Evolutionary conservation across 2,329 filamentous ascomycete genomes (phyloP), one percentile per base, ranked within the genome.

Genomic region (Aureobasidium uvarum): DNA sequence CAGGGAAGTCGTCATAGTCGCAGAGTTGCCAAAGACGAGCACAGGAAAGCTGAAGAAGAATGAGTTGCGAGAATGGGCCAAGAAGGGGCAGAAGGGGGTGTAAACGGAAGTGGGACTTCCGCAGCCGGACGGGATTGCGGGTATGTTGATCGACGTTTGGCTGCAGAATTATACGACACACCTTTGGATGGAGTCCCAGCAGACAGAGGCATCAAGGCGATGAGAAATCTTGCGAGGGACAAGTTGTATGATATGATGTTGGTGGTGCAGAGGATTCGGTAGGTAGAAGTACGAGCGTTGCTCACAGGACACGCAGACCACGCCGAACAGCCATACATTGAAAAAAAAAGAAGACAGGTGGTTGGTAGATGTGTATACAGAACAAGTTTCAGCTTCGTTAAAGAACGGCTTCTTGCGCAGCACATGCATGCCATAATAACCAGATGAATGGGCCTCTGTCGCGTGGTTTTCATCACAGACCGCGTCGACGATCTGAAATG

Each of bases 21-120:
- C 80, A 6, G 93, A 97, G 76, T 81, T 99, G 69, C 95, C 95
- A 11, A 99, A 99, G 84, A 99, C 95, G 33, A 95, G 90, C 76
- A 99, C 95, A 0, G 95, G 95, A 3, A 99, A 99, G 83, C 84
- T 98, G 67, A 89, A 92, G 84, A 99, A 99, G 86, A 98, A 96
- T 72, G 86, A 96, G 7, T 77, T 99, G 64, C 81, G 95, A 67
- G 89, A 91, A 70, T 96, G 93, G 94, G 90, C 90, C 2, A 91
- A 85, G 74, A 84, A 84, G 46, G 77, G 74, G 16, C 75, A 77
- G 67, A 69, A 74, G 65, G 74, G 72, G 18, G 66, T 65, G 52
- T 50, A 56, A 51, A 51, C 48, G 52, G 55, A 64, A 45, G 50
- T 23, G 39, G 36, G n/a, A 41, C 20, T 36, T 60, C 56, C 56